These are phyloP conservation scores for Rhodotorula diobovata DNA, from an alignment of 768 basidiomycete genomes.

Conservation along the genomic window DNA sequence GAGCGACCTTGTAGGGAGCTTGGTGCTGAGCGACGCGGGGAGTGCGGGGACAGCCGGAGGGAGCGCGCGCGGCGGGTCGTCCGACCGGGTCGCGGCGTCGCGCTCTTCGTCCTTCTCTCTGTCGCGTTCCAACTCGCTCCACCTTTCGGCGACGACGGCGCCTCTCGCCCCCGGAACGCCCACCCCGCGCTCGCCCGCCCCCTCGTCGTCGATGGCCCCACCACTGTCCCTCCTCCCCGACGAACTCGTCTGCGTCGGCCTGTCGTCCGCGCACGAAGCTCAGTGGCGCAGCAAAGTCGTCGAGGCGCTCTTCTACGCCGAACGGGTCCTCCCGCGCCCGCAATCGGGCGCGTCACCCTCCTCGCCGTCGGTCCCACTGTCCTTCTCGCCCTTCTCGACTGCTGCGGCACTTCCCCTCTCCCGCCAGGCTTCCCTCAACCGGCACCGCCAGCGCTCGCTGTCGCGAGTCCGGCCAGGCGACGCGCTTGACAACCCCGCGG, in stretches of 20 bases:
- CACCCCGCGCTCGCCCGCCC: conserved; percentile 42
- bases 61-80: neutral
- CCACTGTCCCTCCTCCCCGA: conserved; percentile 60
- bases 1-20: neutral
- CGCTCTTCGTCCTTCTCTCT: neutral
- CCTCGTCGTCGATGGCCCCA: conserved; percentile 53
- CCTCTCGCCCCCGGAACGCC: neutral
- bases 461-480: too few species aligned
- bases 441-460: neutral
- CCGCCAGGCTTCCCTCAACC: neutral
- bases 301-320: conserved; percentile 70
- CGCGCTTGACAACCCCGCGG: too few species aligned
- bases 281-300: conserved; percentile 72
- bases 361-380: neutral
- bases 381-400: too few species aligned
- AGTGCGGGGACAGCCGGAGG: neutral
- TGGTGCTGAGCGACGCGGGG: conserved; percentile 7
- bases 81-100: neutral
- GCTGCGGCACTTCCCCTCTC: neutral
- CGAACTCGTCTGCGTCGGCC: conserved; percentile 70
- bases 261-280: conserved; percentile 55
- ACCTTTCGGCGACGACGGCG: neutral
- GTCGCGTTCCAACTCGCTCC: neutral
- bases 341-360: neutral
- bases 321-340: conserved; percentile 50